phyloP scores from a whole-genome alignment of 1,139 yeast species.

The Protomyces pachydermus region DNA sequence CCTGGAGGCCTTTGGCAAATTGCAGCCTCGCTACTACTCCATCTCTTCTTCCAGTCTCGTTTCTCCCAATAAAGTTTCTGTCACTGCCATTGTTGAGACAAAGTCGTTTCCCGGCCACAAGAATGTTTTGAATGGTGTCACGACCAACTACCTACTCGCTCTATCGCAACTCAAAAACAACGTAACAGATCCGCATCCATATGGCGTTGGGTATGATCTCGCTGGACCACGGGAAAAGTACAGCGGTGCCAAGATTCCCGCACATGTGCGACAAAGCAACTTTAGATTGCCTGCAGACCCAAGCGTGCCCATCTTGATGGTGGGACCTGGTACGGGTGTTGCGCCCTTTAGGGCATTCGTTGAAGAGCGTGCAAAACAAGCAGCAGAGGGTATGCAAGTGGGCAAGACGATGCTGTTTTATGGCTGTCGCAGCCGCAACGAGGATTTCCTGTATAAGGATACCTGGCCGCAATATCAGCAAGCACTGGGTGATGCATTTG shows the following conservation, averaged over 20 bases:
- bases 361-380: slow-evolving; percentile 67
- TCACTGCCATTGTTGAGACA: slow-evolving; percentile 91
- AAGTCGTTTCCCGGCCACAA: slow-evolving; percentile 44
- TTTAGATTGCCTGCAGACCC: slow-evolving; percentile 91
- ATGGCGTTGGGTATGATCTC: slow-evolving; percentile 59
- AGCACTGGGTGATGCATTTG: slow-evolving; percentile 59
- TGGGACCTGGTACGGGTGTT: slow-evolving; percentile 98
- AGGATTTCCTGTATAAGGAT: slow-evolving; percentile 33
- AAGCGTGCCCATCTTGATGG: slow-evolving; percentile 75
- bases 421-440: slow-evolving; percentile 45
- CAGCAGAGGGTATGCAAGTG: slow-evolving; percentile 46
- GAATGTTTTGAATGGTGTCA: slow-evolving; percentile 69
- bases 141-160: slow-evolving; percentile 79
- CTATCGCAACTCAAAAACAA: slow-evolving; percentile 58
- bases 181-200: slow-evolving; percentile 41
- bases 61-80: slow-evolving; percentile 62
- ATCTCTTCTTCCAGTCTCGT: slow-evolving; percentile 83
- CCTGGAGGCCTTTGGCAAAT: slow-evolving; percentile 70
- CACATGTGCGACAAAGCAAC: slow-evolving; percentile 90
- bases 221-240: slow-evolving; percentile 74
- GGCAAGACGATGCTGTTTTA: slow-evolving; percentile 75
- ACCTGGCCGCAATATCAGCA: slow-evolving; percentile 49
- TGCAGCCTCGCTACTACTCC: slow-evolving; percentile 94
- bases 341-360: slow-evolving; percentile 95
- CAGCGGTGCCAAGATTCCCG: slow-evolving; percentile 59